A percentile compares a stretch with the other conserved stretches of the same genome.
These are phyloP conservation scores for Liquidambar formosana DNA, from an alignment of 164 flowering plant genomes.

Conservation along the genomic window DNA sequence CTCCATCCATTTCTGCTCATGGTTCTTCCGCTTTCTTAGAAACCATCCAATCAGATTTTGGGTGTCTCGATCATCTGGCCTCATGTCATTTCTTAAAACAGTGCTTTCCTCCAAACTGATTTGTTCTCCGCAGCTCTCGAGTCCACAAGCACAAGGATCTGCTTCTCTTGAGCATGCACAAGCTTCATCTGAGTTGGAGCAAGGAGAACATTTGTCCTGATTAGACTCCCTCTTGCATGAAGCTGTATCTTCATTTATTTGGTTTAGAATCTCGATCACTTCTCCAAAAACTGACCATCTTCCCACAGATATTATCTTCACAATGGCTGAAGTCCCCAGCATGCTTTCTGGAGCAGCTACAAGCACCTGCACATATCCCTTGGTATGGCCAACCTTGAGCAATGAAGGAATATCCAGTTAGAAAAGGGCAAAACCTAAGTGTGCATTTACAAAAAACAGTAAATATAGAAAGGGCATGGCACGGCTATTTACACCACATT, in stretches of 20 bases:
- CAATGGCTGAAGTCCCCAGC: conserved; percentile 82
- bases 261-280: conserved; percentile 52
- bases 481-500: no score
- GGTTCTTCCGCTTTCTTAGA: conserved; percentile 50
- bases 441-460: neutral
- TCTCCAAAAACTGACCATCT: conserved; percentile 99
- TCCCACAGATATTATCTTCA: conserved; percentile 89
- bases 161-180: conserved; percentile 43
- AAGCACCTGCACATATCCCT: conserved; percentile 94
- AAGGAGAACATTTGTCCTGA: conserved; percentile 18
- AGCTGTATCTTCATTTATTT: conserved; percentile 16
- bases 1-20: conserved; percentile 18
- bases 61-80: conserved; percentile 20
- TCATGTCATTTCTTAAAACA: conserved; percentile 6
- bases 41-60: conserved; percentile 44
- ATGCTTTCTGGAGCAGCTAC: conserved; percentile 68
- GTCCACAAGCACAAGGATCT: conserved; percentile 51
- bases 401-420: conserved; percentile 10
- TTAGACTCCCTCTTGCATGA: conserved; percentile 12
- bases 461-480: no score
- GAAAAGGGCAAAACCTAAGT: neutral
- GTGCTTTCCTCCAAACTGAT: conserved; percentile 10
- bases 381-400: conserved; percentile 92
- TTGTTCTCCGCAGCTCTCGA: conserved; percentile 33
- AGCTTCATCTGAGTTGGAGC: conserved; percentile 21